Conservation (phyloP, 192 early-diverging fungal species). For the Oehlia diaphana region DNA sequence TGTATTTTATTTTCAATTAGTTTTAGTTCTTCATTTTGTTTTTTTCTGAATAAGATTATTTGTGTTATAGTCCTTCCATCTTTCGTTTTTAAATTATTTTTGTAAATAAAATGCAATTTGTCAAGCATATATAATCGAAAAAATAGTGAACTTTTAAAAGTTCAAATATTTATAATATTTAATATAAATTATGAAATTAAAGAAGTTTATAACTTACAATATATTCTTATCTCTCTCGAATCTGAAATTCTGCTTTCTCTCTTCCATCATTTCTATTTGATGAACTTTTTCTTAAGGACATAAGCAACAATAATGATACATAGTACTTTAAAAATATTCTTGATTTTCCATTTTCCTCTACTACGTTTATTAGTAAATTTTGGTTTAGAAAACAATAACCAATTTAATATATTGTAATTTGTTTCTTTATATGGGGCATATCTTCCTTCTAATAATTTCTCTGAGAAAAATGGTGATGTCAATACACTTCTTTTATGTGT, state of each 20-base stretch:
- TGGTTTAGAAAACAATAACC: conserved; percentile 17
- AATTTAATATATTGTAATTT: conserved; percentile 16
- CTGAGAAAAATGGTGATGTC: conserved; percentile 15
- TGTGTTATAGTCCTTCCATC: too few relatives aligned
- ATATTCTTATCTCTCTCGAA: too few relatives aligned
- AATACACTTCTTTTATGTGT: conserved; percentile 75
- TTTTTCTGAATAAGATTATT: too few relatives aligned
- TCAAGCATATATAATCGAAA: too few relatives aligned
- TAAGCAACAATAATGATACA: conserved; percentile 53
- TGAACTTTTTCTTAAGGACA: conserved; percentile 70
- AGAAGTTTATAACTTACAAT: too few relatives aligned
- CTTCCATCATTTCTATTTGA: conserved; percentile 14
- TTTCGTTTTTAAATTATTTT: too few relatives aligned
- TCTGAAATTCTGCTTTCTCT: background rate
- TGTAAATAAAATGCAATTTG: too few relatives aligned
- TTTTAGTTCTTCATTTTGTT: too few relatives aligned
- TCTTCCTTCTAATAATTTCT: conserved; percentile 25
- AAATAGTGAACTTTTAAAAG: too few relatives aligned
- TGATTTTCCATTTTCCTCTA: background rate
- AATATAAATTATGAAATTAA: too few relatives aligned
- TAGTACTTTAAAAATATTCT: background rate
- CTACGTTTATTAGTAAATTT: background rate
- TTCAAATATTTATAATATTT: too few relatives aligned
- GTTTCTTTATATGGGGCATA: conserved; percentile 28
- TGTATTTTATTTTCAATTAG: too few relatives aligned